These are phyloP conservation scores for Luffa acutangula DNA, from an alignment of 306 rosid species.

Conservation along the genomic window DNA sequence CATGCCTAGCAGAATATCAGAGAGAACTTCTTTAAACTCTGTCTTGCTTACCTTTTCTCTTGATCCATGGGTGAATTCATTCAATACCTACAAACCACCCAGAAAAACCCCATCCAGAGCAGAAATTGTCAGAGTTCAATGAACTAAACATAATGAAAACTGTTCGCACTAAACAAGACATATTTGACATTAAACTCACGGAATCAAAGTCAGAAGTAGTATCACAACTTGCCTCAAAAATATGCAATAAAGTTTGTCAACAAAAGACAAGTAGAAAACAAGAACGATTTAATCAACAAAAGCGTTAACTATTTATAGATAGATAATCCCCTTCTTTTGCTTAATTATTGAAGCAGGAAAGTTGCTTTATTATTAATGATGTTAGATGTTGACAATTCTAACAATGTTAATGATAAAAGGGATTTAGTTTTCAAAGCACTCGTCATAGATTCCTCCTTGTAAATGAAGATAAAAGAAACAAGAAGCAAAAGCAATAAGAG, in stretches of 20 bases:
- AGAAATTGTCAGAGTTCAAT: background rate
- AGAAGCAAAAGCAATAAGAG: slow-evolving; percentile 7
- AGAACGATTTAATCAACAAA: background rate
- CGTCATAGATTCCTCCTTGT: slow-evolving; percentile 27
- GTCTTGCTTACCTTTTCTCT: slow-evolving; percentile 72
- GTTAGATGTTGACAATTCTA: slow-evolving; percentile 2
- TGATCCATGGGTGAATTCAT: slow-evolving; percentile 87
- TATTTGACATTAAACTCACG: slow-evolving; percentile 5
- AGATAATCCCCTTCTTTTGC: background rate
- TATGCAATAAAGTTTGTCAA: background rate
- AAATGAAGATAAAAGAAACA: slow-evolving; percentile 12
- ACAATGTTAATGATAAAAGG: background rate
- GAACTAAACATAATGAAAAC: background rate
- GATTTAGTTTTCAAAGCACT: slow-evolving; percentile 12
- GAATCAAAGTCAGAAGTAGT: background rate
- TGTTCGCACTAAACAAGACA: background rate
- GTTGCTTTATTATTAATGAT: background rate
- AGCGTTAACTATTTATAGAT: background rate
- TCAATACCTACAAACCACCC: slow-evolving; percentile 46
- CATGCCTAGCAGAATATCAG: slow-evolving; percentile 87
- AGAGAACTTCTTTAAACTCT: slow-evolving; percentile 89
- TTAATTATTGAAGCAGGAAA: slow-evolving; percentile 4
- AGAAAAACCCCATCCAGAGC: background rate
- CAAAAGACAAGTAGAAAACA: background rate
- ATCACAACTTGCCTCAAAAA: background rate